Base-by-base conservation (phyloP, 345 rosid genomes). In the Eucalyptus camaldulensis region DNA sequence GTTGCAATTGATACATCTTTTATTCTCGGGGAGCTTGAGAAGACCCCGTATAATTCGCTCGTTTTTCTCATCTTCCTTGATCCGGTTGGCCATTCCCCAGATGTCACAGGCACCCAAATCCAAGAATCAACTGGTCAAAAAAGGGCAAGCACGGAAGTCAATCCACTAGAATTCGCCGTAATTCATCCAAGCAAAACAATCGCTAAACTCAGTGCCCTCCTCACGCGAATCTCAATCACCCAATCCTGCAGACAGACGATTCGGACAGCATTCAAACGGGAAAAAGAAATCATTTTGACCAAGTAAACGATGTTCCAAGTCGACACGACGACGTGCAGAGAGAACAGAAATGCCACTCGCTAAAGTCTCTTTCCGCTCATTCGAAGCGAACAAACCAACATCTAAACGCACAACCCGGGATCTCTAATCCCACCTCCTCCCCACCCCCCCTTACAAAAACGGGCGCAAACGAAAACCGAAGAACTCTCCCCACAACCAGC, bases 1-100 rank as follows among this genome's bases (percentile, higher is more conserved):
- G 88, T 95, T 95, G 93, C 99, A 98, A 91, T 98, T 98, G 49
- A 98, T 96, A 93, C 99, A 98, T 86, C 96, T 91, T 44, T 96
- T 97, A 90, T 98, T 98, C 88, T 97, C 98, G 2, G 95, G 91
- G 88, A 95, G 97, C 91, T 98, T 98, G 90, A 96, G 95, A 89
- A 98, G 99, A 45, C 96, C 95, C 80, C 99, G 94, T 89, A 98
- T 98, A 91, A 94, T 92, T 88, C 94, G 87, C 90, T 97, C 99
- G 88, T 98, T 95, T 86, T 94, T 98, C 93, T 98, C 99, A 1
- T 97, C 99, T 91, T 98, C 99, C 91, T 95, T 98, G 86, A 94
- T 47, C 56, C 86, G 88, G 56, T 86, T 89, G 51, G 90, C 88
- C 90, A 89, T 89, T 72, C 49, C 49, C 65, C 47, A 62, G 72